Conservation (phyloP, 176 grass and related monocot genomes). For the Phoenix roebelenii region DNA sequence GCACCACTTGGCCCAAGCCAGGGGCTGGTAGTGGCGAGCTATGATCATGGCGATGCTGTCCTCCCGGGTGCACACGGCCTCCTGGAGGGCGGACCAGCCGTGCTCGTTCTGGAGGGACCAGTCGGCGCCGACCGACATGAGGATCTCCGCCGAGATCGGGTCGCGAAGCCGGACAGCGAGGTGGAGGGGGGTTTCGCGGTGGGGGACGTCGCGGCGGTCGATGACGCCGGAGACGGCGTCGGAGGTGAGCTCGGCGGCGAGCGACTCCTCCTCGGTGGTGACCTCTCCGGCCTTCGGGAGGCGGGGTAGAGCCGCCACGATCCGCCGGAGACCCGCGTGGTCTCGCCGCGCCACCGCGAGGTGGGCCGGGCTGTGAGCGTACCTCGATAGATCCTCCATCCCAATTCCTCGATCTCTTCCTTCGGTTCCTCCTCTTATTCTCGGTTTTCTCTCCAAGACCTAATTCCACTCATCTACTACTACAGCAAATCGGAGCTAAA, state of each 20-base stretch:
- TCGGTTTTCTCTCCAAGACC: too few species aligned
- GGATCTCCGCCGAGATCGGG: slow-evolving; percentile 59
- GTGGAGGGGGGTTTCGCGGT: slow-evolving; percentile 84
- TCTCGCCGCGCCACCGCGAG: slow-evolving; percentile 67
- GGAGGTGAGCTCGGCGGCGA: slow-evolving; percentile 48
- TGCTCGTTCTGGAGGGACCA: slow-evolving; percentile 94
- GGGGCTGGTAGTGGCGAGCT: slow-evolving; percentile 89
- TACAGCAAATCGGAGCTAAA: too few species aligned
- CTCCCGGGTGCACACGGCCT: slow-evolving; percentile 79
- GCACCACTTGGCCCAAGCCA: slow-evolving; percentile 98
- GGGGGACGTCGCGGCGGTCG: slow-evolving; percentile 78
- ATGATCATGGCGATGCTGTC: slow-evolving; percentile 81
- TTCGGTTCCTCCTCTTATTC: too few species aligned
- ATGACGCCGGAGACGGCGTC: slow-evolving; percentile 58
- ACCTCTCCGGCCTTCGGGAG: slow-evolving; percentile 72
- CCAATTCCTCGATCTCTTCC: too few species aligned
- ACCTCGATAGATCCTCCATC: slow-evolving; percentile 77
- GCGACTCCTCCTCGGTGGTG: slow-evolving; percentile 47
- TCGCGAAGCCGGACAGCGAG: slow-evolving; percentile 83
- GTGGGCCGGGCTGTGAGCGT: slow-evolving; percentile 78
- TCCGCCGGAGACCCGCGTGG: slow-evolving; percentile 38
- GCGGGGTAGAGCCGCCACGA: slow-evolving; percentile 40
- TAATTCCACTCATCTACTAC: too few species aligned
- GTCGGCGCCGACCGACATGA: slow-evolving; percentile 83
- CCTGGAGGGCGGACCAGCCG: slow-evolving; percentile 90